These are phyloP conservation scores for Capsicum pubescens DNA, from an alignment of 257 asterid genomes.

Conservation along the genomic window DNA sequence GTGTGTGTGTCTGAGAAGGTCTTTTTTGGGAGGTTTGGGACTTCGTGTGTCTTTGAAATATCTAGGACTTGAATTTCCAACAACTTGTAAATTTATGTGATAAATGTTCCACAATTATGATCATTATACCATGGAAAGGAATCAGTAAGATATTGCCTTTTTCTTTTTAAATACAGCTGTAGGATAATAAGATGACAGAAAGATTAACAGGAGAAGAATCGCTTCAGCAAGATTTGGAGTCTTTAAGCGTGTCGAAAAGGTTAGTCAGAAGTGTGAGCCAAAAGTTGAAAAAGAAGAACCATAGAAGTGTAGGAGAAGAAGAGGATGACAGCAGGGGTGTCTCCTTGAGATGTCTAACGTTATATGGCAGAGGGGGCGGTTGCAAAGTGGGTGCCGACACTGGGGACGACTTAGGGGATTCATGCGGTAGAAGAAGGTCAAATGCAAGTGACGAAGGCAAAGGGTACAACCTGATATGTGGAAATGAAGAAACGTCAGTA, in stretches of 20 bases:
- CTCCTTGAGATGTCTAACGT: conserved; percentile 76
- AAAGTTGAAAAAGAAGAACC: conserved; percentile 67
- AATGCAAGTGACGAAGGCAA: conserved; percentile 75
- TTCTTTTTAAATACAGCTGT: conserved; percentile 21
- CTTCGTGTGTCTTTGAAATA: conserved; percentile 12
- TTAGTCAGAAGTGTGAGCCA: conserved; percentile 83
- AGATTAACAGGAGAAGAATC: conserved; percentile 52
- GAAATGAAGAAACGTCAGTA: conserved; percentile 56
- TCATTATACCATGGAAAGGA: neutral
- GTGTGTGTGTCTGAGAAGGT: neutral
- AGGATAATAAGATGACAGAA: conserved; percentile 49
- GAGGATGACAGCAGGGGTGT: conserved; percentile 60
- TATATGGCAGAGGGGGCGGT: conserved; percentile 85
- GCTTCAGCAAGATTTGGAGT: conserved; percentile 54
- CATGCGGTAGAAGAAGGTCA: conserved; percentile 62
- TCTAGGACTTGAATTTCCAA: conserved; percentile 30
- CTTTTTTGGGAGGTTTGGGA: neutral
- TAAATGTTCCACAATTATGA: conserved; percentile 14
- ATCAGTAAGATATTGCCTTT: conserved; percentile 33
- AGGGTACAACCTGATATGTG: conserved; percentile 49
- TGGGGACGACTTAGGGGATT: conserved; percentile 67
- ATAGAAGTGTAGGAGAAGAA: conserved; percentile 53
- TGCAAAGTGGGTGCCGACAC: conserved; percentile 94
- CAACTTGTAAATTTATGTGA: conserved; percentile 44
- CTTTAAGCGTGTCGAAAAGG: conserved; percentile 68